Base-by-base conservation (phyloP, 2,329 filamentous ascomycete genomes). In the Pseudogymnoascus sp. region DNA sequence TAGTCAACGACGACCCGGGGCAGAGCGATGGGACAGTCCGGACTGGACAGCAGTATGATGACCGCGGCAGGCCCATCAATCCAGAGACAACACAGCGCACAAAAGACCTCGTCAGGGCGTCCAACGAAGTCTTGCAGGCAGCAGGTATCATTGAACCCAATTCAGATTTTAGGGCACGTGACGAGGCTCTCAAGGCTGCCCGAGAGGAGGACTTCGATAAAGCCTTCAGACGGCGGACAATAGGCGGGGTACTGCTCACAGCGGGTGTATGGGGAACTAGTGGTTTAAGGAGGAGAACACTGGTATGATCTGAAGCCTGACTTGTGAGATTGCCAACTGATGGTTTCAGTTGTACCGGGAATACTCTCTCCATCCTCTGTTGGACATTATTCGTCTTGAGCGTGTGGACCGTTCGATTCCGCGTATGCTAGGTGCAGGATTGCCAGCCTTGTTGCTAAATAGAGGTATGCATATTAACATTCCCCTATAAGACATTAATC, bases 121-220 rank as follows among this genome's bases (percentile, higher is more conserved):
- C 71, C 35, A 74, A 74, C 61, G 72, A 74, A 65, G 72, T 74
- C 29, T 71, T 74, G 70, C 68, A 71, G 59, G 70, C 70, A 29
- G 72, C 71, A 9, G 72, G 72, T 18, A 66, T 74, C 13, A 69
- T 73, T 9, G 72, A 74, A 62, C 68, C 72, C 55, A 64, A 66
- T 12, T 40, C 62, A 29, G 67, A 65, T 18, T 68, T 67, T 21
- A 71, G 66, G 35, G 61, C 48, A 12, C 70, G 69, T 58, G 66
- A 64, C 2, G 65, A 52, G 7, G 62, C 66, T 58, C 59, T 61
- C 5, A 62, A 62, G 13, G 18, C 61, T 8, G 63, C 66, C 1
- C 68, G 67, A 60, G 66, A 67, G 42, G 58, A 66, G 42, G 71
- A 74, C 27, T 71, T 68, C 9, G 62, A 68, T 4, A 64, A 62